A percentile compares a stretch with the other conserved stretches of the same genome.
phyloP scores from a whole-genome alignment of 1,284 basidiomycete species.

The Marasmius tenuissimus region DNA sequence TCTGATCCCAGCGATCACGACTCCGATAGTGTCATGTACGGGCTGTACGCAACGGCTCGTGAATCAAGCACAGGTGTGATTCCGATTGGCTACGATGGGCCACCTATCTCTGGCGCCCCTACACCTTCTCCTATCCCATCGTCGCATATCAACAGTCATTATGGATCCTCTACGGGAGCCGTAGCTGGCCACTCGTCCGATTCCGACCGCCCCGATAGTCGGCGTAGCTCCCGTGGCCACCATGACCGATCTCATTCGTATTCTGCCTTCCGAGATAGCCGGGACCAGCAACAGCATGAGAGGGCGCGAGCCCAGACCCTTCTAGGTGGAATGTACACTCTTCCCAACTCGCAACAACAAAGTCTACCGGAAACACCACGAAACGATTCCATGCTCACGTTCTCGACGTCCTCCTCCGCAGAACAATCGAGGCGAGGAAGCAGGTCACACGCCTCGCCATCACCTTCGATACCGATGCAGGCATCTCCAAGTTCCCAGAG shows the following conservation, averaged over 20 bases:
- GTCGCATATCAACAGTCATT: background rate
- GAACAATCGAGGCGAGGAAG: background rate
- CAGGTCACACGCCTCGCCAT: background rate
- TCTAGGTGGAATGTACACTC: background rate
- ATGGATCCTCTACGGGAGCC: background rate
- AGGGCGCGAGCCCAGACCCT: background rate
- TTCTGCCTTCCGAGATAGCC: background rate
- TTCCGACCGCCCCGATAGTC: background rate
- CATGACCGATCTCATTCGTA: background rate
- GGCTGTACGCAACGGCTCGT: background rate
- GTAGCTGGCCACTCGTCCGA: background rate
- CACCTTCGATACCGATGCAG: background rate
- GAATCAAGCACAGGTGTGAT: background rate
- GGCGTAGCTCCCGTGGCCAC: background rate
- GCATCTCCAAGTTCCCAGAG: background rate
- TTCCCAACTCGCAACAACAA: background rate
- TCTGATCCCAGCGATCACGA: background rate
- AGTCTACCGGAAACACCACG: background rate
- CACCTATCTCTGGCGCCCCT: background rate
- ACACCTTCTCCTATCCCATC: constrained; percentile 3
- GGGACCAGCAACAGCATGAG: background rate
- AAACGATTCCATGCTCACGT: background rate
- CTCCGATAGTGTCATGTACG: background rate
- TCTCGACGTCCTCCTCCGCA: background rate
- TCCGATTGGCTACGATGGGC: background rate